Evolutionary conservation across 306 rosid genomes (phyloP), one percentile per base, ranked within the genome.

Genomic region (Ochetophila trinervis): DNA sequence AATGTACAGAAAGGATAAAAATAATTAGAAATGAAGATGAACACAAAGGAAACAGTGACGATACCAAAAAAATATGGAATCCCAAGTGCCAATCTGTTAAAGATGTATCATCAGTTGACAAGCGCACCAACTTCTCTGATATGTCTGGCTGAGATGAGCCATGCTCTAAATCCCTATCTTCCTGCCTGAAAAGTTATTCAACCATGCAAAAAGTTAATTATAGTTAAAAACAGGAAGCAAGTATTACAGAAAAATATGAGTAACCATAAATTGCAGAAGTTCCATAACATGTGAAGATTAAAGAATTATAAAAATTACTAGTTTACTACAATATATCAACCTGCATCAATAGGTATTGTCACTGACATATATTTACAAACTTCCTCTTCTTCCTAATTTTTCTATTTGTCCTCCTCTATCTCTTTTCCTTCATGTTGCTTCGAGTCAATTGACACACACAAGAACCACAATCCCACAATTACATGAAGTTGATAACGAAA

Each of bases 11-110:
- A 45, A 35, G 56, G 30, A 5, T 5, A 1, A 22, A 42, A 73
- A 49, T 57, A 6, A 18, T 17, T 12, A 50, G 16, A 27, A 48
- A n/a, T 19, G 17, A 67, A 40, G 24, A 5, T 18, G 10, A 45
- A 16, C 27, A 55, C 8, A 32, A 66, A 57, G 57, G 60, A 30
- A 19, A 19, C 19, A 63, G 23, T 57, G 52, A 68, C 72, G 15
- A 53, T 87, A 93, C 99, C 96, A 86, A 78, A 68, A 74, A 87
- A 48, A 89, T 78, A 80, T 93, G 96, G 83, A 93, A 93, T 45
- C 99, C 99, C 80, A 80, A 71, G 87, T 93, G 99, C 99, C 99
- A 93, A 81, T 90, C 97, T 53, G 91, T 77, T 73, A 85, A 76
- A 70, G 96, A 86, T 58, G 87, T 71, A 69, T 84, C 91, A 20